Evolutionary conservation across 169 alveolate genomes (phyloP).

Genomic region (Cryptosporidium baileyi): DNA sequence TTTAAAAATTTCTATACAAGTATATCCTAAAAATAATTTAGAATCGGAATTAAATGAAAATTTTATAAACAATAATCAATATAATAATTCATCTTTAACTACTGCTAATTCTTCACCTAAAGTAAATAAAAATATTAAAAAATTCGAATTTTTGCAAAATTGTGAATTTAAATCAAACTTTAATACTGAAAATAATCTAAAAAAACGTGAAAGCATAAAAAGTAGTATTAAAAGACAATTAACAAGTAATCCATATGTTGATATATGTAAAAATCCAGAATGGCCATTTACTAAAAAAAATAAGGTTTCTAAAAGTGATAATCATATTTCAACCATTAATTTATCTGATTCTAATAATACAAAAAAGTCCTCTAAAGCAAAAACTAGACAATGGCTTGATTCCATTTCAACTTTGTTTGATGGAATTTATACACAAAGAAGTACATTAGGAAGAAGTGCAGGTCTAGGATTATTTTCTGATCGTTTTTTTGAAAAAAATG

Average conservation of each 20-base stretch:
- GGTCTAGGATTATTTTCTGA: constrained; percentile 76
- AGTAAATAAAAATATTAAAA: no score
- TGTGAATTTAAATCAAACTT: no score
- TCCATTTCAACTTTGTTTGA: constrained; percentile 70
- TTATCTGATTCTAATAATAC: background rate
- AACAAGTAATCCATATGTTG: constrained; percentile 41
- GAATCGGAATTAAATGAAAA: no score
- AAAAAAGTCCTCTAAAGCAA: background rate
- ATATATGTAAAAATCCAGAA: constrained; percentile 65
- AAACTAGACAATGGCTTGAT: constrained; percentile 66
- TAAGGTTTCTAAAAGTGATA: constrained; percentile 22
- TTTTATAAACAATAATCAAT: no score
- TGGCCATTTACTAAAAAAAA: constrained; percentile 47
- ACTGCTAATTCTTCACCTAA: no score
- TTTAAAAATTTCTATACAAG: no score
- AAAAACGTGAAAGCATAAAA: background rate
- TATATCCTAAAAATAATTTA: no score
- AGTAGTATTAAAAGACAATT: constrained; percentile 39
- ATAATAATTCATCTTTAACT: no score
- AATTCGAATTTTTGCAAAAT: no score
- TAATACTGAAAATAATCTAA: no score
- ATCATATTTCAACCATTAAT: background rate
- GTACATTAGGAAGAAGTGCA: constrained; percentile 75
- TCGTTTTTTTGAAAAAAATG: constrained; percentile 69
- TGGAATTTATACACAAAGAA: constrained; percentile 75